phyloP scores from a whole-genome alignment of 1,284 basidiomycete species.

The Heimioporus retisporus region DNA sequence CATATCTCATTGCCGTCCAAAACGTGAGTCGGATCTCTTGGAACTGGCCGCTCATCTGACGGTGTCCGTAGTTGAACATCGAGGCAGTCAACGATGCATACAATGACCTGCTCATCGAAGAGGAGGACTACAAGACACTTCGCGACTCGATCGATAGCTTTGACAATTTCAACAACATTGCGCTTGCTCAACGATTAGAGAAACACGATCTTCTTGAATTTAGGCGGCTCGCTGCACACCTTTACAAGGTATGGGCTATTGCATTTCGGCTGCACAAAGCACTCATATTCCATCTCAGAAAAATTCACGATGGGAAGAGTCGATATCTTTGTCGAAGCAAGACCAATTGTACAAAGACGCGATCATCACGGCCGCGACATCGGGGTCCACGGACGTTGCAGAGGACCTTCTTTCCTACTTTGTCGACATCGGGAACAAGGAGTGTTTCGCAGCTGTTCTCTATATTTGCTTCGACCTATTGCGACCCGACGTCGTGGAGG shows the following conservation, averaged over 20 bases:
- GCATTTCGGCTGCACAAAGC: not conserved
- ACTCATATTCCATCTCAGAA: constrained; percentile 64
- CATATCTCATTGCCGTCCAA: constrained; percentile 98
- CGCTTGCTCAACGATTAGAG: constrained; percentile 89
- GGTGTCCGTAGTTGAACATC: constrained; percentile 80
- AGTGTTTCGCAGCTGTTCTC: constrained; percentile 94
- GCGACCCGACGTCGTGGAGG: constrained; percentile 92
- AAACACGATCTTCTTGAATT: constrained; percentile 96
- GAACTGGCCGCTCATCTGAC: constrained; percentile 15
- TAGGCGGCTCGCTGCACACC: constrained; percentile 92
- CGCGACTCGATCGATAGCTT: constrained; percentile 97
- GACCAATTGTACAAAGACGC: constrained; percentile 98
- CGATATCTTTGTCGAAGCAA: constrained; percentile 93
- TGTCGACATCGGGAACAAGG: constrained; percentile 98
- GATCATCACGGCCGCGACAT: constrained; percentile 93
- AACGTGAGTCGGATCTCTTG: constrained; percentile 63
- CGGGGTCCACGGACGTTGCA: constrained; percentile 83
- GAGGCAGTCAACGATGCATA: constrained; percentile 98
- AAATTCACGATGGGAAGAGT: constrained; percentile 96
- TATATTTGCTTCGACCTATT: constrained; percentile 96
- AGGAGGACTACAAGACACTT: constrained; percentile 98
- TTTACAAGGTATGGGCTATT: constrained; percentile 81
- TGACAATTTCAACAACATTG: constrained; percentile 97
- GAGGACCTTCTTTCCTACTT: constrained; percentile 96
- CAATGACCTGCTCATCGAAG: constrained; percentile 97